phyloP scores from a whole-genome alignment of 2,329 filamentous ascomycete genomes.

The Biscogniauxia sp. region DNA sequence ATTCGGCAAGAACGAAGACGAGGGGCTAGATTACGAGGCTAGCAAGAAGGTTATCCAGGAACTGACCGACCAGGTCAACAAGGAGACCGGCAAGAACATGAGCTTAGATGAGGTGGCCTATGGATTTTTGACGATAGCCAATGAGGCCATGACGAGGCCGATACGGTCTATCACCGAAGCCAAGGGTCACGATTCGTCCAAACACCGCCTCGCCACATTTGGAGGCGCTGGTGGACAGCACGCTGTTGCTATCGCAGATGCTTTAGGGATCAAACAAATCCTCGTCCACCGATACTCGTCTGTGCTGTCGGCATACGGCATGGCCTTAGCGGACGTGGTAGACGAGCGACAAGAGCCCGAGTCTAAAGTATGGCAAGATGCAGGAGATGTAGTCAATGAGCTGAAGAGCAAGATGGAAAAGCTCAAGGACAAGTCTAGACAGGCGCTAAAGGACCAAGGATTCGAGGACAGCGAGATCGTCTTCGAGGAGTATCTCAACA shows the following conservation, averaged over 20 bases:
- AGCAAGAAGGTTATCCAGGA: conserved; percentile 74
- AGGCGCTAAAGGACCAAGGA: conserved; percentile 70
- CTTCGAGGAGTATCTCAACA: conserved; percentile 91
- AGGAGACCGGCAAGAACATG: conserved; percentile 69
- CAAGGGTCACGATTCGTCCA: conserved; percentile 86
- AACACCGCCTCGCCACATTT: conserved; percentile 88
- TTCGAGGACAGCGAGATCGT: conserved; percentile 72
- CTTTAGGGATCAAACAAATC: conserved; percentile 80
- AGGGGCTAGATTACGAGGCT: conserved; percentile 72
- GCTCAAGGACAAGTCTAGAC: conserved; percentile 71
- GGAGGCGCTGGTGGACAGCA: conserved; percentile 91
- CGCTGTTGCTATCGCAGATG: conserved; percentile 85
- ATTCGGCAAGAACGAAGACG: conserved; percentile 84
- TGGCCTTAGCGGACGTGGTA: conserved; percentile 90
- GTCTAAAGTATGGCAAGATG: conserved; percentile 59
- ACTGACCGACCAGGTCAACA: conserved; percentile 74
- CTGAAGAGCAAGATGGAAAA: conserved; percentile 74
- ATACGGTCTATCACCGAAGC: conserved; percentile 90
- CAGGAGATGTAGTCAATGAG: conserved; percentile 56
- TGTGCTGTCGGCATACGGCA: conserved; percentile 85
- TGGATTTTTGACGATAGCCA: conserved; percentile 85
- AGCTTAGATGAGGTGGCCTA: conserved; percentile 81
- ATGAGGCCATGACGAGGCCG: conserved; percentile 87
- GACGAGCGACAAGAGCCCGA: conserved; percentile 84
- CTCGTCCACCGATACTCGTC: conserved; percentile 85